Percentiles rank a stretch among this genome's conserved stretches.
phyloP scores from a whole-genome alignment of 176 grass and related monocot genomes.

The Eragrostis nindensis region DNA sequence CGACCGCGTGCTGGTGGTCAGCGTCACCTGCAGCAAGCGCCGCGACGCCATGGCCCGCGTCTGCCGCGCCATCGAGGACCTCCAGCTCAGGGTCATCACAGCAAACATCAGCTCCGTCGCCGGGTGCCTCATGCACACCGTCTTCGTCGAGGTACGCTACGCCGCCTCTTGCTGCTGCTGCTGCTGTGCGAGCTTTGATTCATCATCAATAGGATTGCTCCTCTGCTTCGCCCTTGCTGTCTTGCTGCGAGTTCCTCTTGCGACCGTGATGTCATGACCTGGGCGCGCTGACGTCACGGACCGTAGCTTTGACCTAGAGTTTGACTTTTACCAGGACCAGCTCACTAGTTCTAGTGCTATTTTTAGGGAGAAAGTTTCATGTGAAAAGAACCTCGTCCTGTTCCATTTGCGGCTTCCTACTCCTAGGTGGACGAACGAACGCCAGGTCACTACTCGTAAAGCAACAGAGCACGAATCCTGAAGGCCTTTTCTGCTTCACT shows the following conservation, averaged over 20 bases:
- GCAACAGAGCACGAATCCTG: neutral
- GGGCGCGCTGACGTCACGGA: neutral
- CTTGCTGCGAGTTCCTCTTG: neutral
- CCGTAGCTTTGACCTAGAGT: neutral
- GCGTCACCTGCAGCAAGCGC: constrained; percentile 73
- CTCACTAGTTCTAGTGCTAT: neutral
- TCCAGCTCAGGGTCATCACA: constrained; percentile 71
- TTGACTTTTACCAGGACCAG: neutral
- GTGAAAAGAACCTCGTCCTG: neutral
- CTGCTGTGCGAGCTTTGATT: too few relatives aligned
- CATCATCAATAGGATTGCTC: too few relatives aligned
- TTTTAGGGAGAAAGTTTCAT: neutral
- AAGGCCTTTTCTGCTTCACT: neutral
- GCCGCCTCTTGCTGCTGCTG: too few relatives aligned
- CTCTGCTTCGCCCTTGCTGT: neutral
- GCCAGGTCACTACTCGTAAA: neutral
- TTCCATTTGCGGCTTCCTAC: constrained; percentile 13
- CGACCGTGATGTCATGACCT: neutral
- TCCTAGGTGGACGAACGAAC: neutral
- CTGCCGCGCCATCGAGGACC: constrained; percentile 70
- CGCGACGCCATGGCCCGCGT: constrained; percentile 67
- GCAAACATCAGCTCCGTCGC: constrained; percentile 71
- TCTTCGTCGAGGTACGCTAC: constrained; percentile 80
- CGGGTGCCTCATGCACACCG: constrained; percentile 62
- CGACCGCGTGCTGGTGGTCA: constrained; percentile 64